A percentile compares a stretch with the other conserved stretches of the same genome.
phyloP scores from a whole-genome alignment of 2,329 filamentous ascomycete genomes.

The Pseudocercospora musae region DNA sequence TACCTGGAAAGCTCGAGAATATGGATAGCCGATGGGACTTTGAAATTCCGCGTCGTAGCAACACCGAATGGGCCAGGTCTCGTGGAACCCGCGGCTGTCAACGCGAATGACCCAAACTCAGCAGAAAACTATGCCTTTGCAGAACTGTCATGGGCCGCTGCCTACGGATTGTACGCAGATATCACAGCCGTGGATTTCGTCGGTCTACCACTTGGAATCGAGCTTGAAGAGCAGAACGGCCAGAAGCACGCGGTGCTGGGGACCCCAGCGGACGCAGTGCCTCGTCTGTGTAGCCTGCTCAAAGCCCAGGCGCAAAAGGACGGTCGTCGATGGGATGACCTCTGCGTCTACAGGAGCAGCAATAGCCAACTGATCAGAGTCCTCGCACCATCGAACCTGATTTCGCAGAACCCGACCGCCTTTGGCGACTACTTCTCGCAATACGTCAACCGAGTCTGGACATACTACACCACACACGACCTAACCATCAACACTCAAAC shows the following conservation, averaged over 20 bases:
- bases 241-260: conserved; percentile 53
- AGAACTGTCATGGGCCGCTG: conserved; percentile 47
- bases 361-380: conserved; percentile 39
- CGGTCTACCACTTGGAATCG: conserved; percentile 50
- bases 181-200: conserved; percentile 34
- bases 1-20: conserved; percentile 44
- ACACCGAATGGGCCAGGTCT: conserved; percentile 37
- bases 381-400: conserved; percentile 42
- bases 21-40: conserved; percentile 45
- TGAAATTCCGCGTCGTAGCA: conserved; percentile 45
- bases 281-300: conserved; percentile 53
- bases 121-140: conserved; percentile 44
- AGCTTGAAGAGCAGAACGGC: conserved; percentile 49
- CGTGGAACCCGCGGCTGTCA: conserved; percentile 50
- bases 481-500: conserved; percentile 64
- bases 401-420: conserved; percentile 44
- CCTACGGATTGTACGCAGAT: conserved; percentile 45
- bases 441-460: conserved; percentile 52
- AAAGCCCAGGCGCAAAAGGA: conserved; percentile 54
- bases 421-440: conserved; percentile 51
- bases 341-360: conserved; percentile 47
- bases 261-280: conserved; percentile 55
- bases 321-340: conserved; percentile 58
- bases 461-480: conserved; percentile 43
- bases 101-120: conserved; percentile 39